Conservation (phyloP, 2,329 filamentous ascomycete species). For the Ascochyta koolunga region DNA sequence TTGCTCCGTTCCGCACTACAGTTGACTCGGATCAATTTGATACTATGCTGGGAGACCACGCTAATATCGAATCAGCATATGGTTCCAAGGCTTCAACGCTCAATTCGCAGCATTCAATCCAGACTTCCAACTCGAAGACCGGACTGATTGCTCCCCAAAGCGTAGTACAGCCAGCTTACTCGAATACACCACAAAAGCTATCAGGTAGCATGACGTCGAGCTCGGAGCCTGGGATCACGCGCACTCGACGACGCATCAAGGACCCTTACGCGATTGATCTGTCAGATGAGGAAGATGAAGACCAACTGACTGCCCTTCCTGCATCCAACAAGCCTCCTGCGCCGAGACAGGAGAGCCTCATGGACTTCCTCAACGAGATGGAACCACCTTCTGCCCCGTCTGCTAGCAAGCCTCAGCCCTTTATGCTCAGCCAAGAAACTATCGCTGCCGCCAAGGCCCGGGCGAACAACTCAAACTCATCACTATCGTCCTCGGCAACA, state of each 20-base stretch:
- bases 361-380: conserved; percentile 74
- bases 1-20: conserved; percentile 83
- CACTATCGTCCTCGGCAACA: conserved; percentile 23
- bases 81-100: conserved; percentile 44
- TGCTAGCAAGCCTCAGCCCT: conserved; percentile 39
- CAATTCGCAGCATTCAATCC: conserved; percentile 52
- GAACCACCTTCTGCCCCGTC: conserved; percentile 65
- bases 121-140: conserved; percentile 76
- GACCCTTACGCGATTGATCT: conserved; percentile 94
- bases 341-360: conserved; percentile 62
- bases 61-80: conserved; percentile 43
- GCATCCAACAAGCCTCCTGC: conserved; percentile 33
- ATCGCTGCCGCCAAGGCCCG: conserved; percentile 43
- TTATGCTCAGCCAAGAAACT: conserved; percentile 39
- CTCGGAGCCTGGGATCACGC: conserved; percentile 64
- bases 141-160: conserved; percentile 61
- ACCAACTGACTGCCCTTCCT: conserved; percentile 56
- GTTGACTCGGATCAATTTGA: conserved; percentile 83
- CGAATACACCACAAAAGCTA: conserved; percentile 43
- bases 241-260: conserved; percentile 77
- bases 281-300: conserved; percentile 54
- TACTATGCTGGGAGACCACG: conserved; percentile 41
- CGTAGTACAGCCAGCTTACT: conserved; percentile 46
- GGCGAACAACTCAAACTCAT: conserved; percentile 25
- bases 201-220: conserved; percentile 39